Evolutionary conservation across 2,329 filamentous ascomycete genomes (phyloP).

Genomic region (Pestalotiopsis sp.): DNA sequence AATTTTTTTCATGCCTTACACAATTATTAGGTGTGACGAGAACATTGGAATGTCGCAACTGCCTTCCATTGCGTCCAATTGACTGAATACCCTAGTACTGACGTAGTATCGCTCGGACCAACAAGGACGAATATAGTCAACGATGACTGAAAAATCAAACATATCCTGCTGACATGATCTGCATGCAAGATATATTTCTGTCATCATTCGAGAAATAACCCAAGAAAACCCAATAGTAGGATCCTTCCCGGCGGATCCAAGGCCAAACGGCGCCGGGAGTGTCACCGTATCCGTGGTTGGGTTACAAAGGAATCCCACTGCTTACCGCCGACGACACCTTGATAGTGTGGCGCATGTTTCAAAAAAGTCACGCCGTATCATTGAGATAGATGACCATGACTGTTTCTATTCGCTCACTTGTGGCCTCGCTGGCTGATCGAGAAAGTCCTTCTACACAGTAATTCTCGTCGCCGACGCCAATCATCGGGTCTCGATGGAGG

Average conservation of each 20-base stretch:
- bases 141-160: neutral
- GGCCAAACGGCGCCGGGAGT: neutral
- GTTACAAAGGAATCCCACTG: neutral
- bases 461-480: neutral
- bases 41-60: neutral
- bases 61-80: neutral
- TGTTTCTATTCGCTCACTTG: neutral
- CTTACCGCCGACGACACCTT: constrained; percentile 3
- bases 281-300: neutral
- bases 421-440: neutral
- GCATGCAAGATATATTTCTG: neutral
- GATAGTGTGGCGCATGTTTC: neutral
- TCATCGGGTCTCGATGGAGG: neutral
- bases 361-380: constrained; percentile 3
- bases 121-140: neutral
- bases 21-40: neutral
- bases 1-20: constrained; percentile 12
- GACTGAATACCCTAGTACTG: neutral
- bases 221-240: neutral
- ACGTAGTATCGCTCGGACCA: constrained; percentile 7
- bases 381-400: neutral
- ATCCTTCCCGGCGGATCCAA: constrained; percentile 3
- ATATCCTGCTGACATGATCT: neutral
- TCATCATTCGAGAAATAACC: neutral
- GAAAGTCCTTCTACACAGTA: neutral